Evolutionary conservation across 257 asterid species (phyloP), one percentile per base, ranked within the genome.

Genomic region (Solanum peruvianum): DNA sequence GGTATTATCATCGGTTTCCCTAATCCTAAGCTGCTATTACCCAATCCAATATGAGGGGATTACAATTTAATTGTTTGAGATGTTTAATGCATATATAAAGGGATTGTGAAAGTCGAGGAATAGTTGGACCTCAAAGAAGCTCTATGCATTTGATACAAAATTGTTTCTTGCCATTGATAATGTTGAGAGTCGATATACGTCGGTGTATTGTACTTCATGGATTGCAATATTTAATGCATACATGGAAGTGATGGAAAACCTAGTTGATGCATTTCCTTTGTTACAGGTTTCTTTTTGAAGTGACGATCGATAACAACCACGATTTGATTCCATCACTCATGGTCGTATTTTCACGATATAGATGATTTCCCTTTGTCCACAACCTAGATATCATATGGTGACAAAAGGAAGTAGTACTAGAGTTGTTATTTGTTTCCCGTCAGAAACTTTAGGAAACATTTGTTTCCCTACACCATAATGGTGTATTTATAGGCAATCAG

Each of bases 1-100:
- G 98, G 99, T 96, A 94, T 52, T 67, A 33, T 83, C 86, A 78
- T 67, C 87, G 77, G 18, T 25, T 78, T 62, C 21, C 78, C 69
- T 52, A 21, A 21, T 3, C 27, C 47, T 71, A 11, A 77, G 44
- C 62, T 44, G 39, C 64, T 44, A 42, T 76, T 23, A 42, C 4
- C 83, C 83, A 13, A n/a, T 76, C 60, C 9, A 76, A 42, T n/a
- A 76, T 62, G 25, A 77, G 64, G 84, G 62, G 39, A 45, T 77
- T 77, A 15, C 39, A 25, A 35, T 77, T 44, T 77, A 15, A 44
- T 77, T 44, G 37, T 77, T 44, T 3, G 37, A 44, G 84, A 77
- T 37, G 49, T 77, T 44, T 77, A 77, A 77, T 44, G 64, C 64
- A 44, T 44, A 77, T 9, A 42, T 25, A 29, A n/a, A 77, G 41